phyloP scores from a whole-genome alignment of 768 basidiomycete species.

The Lepiota venenata region DNA sequence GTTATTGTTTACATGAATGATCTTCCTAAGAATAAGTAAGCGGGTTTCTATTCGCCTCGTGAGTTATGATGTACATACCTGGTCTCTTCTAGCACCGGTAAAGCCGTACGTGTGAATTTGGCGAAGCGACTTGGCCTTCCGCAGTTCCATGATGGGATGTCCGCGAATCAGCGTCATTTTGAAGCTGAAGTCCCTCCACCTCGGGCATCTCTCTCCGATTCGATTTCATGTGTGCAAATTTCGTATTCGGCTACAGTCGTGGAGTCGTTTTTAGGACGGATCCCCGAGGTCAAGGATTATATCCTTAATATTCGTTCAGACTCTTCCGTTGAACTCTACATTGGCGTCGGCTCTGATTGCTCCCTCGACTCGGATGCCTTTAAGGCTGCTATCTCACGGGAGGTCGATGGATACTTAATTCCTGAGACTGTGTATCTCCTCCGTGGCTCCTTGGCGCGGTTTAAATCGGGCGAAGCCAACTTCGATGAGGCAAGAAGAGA shows the following conservation, averaged over 20 bases:
- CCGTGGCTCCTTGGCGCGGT: conserved; percentile 18
- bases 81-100: conserved; percentile 31
- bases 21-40: conserved; percentile 40
- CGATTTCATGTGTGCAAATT: conserved; percentile 34
- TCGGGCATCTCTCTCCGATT: conserved; percentile 29
- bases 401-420: conserved; percentile 37
- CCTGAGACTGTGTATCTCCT: conserved; percentile 34
- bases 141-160: conserved; percentile 29
- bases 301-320: conserved; percentile 29
- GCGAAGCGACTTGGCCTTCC: conserved; percentile 37
- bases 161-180: conserved; percentile 36
- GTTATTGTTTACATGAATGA: conserved; percentile 44
- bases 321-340: conserved; percentile 33
- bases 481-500: conserved; percentile 28
- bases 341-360: conserved; percentile 23
- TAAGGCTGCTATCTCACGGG: conserved; percentile 16
- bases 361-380: conserved; percentile 19
- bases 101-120: conserved; percentile 43
- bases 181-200: conserved; percentile 31
- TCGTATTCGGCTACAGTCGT: conserved; percentile 24
- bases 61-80: background rate
- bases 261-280: conserved; percentile 22
- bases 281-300: conserved; percentile 30
- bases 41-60: background rate
- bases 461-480: conserved; percentile 23